Evolutionary conservation across 495 filamentous ascomycete species (phyloP).

Genomic region (Amniculicola lignicola): DNA sequence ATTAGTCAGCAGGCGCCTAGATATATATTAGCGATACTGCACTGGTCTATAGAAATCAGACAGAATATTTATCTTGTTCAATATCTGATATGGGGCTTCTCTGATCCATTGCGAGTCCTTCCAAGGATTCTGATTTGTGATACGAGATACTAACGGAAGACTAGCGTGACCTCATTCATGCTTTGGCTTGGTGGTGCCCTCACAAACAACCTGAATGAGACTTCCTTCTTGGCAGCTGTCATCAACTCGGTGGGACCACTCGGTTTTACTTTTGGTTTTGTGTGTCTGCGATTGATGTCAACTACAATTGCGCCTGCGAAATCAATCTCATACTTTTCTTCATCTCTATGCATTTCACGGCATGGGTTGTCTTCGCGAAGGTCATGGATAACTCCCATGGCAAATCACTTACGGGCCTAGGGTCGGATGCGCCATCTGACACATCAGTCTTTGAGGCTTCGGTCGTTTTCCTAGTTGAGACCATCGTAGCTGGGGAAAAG

Average conservation of each 20-base stretch:
- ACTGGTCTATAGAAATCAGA: too few relatives aligned
- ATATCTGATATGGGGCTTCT: slow-evolving; percentile 3
- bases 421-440: not conserved
- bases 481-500: not conserved
- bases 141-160: not conserved
- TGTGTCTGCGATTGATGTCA: not conserved
- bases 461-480: not conserved
- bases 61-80: too few relatives aligned
- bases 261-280: not conserved
- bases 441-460: not conserved
- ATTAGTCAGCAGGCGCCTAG: too few relatives aligned
- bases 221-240: slow-evolving; percentile 2
- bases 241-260: not conserved
- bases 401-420: not conserved
- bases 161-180: not conserved
- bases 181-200: not conserved
- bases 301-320: not conserved
- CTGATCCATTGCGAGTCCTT: not conserved
- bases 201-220: slow-evolving; percentile 2
- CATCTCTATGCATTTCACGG: not conserved
- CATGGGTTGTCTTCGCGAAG: not conserved
- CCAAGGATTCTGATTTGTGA: not conserved
- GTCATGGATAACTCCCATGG: not conserved
- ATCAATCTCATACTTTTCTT: slow-evolving; percentile 3
- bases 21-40: too few relatives aligned